Conservation (phyloP, 2,329 filamentous ascomycete species). For the Fusarium sp. region DNA sequence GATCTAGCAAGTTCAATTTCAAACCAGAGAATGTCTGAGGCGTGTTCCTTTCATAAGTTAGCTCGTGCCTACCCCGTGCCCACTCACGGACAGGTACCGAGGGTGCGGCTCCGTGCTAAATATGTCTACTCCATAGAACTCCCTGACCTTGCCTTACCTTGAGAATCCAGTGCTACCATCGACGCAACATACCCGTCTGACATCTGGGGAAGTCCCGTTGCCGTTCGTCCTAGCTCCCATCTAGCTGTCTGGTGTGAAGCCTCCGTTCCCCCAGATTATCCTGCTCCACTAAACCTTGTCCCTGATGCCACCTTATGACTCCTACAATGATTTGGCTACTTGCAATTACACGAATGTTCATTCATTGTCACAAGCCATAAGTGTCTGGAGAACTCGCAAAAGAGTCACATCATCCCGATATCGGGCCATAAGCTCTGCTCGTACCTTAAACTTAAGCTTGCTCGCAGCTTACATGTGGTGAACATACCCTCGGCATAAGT, state of each 20-base stretch:
- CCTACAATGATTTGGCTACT: background rate
- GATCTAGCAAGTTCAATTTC: slow-evolving; percentile 4
- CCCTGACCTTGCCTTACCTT: background rate
- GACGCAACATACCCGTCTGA: slow-evolving; percentile 4
- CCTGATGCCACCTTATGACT: slow-evolving; percentile 17
- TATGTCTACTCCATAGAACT: slow-evolving; percentile 19
- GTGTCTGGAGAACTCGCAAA: background rate
- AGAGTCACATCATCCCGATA: slow-evolving; percentile 30
- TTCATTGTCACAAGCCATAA: background rate
- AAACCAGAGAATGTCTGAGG: slow-evolving; percentile 6
- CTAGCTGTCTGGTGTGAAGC: slow-evolving; percentile 4
- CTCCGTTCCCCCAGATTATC: slow-evolving; percentile 37
- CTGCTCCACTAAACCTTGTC: slow-evolving; percentile 11
- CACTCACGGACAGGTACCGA: slow-evolving; percentile 39
- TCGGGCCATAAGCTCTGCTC: slow-evolving; percentile 14
- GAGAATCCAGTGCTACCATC: background rate
- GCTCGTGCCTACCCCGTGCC: slow-evolving; percentile 8
- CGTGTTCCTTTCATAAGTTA: background rate
- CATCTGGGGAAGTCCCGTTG: slow-evolving; percentile 23
- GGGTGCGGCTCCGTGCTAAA: slow-evolving; percentile 36
- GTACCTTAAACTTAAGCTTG: slow-evolving; percentile 9
- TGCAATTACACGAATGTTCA: slow-evolving; percentile 5
- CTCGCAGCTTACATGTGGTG: slow-evolving; percentile 11
- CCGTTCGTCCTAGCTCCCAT: slow-evolving; percentile 40
- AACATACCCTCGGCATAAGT: slow-evolving; percentile 19